Conservation (phyloP, 306 rosid genomes). For the cucumber (Cucumis sativus) region Cucumber_9930_V3 NC_026661.2:1028501-1029000, state of each 20-base stretch:
- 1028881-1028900: background rate
- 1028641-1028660: background rate
- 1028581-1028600: conserved; percentile 10
- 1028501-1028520: conserved; percentile 40
- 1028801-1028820: conserved; percentile 86
- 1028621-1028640: background rate
- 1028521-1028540: background rate
- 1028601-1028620: background rate
- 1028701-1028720: background rate
- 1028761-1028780: conserved; percentile 34
- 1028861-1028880: background rate
- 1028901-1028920: background rate
- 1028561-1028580: conserved; percentile 28
- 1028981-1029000: background rate
- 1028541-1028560: conserved; percentile 13
- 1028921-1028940: background rate
- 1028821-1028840: conserved; percentile 83
- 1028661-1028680: background rate
- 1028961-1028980: background rate
- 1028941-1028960: background rate
- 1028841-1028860: conserved; percentile 63
- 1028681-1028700: background rate
- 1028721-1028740: background rate
- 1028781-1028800: conserved; percentile 45
- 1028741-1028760: background rate